Conservation (phyloP, 345 rosid genomes). For the Heritiera fomes region DNA sequence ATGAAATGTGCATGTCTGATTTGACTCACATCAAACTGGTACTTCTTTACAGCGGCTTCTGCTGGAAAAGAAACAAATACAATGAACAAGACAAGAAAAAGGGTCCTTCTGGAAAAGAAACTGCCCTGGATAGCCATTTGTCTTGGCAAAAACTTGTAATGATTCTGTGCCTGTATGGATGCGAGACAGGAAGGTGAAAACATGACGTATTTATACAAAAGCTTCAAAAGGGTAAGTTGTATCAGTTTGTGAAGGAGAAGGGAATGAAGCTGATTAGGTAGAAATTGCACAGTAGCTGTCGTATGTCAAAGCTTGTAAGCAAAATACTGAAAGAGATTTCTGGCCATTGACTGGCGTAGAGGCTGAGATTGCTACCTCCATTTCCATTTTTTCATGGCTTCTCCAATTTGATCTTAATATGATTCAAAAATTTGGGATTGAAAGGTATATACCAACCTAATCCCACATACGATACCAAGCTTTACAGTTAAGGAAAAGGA, state of each 20-base stretch:
- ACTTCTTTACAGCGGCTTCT: slow-evolving; percentile 42
- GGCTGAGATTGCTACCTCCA: slow-evolving; percentile 26
- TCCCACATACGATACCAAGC: slow-evolving; percentile 15
- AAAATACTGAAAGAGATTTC: slow-evolving; percentile 40
- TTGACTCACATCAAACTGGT: slow-evolving; percentile 46
- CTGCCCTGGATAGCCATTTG: slow-evolving; percentile 21
- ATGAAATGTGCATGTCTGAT: neutral
- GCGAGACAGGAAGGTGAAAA: slow-evolving; percentile 10
- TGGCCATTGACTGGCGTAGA: slow-evolving; percentile 36
- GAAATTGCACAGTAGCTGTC: neutral
- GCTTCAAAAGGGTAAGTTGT: neutral
- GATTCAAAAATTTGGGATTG: slow-evolving; percentile 14
- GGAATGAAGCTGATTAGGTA: slow-evolving; percentile 26
- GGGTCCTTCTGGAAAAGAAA: slow-evolving; percentile 15
- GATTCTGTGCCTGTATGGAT: slow-evolving; percentile 3
- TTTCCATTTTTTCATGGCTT: neutral
- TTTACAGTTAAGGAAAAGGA: slow-evolving; percentile 33
- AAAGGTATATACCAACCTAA: slow-evolving; percentile 37
- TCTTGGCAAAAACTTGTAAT: neutral
- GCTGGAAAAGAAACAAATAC: slow-evolving; percentile 25
- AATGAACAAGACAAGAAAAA: slow-evolving; percentile 25
- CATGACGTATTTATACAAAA: slow-evolving; percentile 15
- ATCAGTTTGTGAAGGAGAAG: slow-evolving; percentile 12
- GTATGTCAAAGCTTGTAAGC: slow-evolving; percentile 47
- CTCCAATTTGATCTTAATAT: neutral